Percentiles rank a stretch among this genome's conserved stretches.
phyloP scores from a whole-genome alignment of 148 eudicot genomes.

The Arbutus unedo region DNA sequence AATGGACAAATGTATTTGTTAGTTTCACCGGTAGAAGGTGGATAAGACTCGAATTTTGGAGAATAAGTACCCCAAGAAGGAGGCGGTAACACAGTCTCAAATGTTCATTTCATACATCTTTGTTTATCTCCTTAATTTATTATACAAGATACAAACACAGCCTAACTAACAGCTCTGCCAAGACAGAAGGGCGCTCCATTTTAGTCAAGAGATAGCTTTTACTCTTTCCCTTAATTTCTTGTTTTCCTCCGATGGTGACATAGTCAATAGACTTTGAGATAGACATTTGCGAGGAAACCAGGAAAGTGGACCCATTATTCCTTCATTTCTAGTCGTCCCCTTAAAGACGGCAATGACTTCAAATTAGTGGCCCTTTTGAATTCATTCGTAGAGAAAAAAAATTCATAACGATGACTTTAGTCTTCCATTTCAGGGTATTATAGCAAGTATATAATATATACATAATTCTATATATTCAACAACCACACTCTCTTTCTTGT shows the following conservation, averaged over 20 bases:
- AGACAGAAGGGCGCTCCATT: neutral
- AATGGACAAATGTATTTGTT: no score
- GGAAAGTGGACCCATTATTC: neutral
- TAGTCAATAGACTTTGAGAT: neutral
- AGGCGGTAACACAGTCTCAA: no score
- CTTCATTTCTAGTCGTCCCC: neutral
- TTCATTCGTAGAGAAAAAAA: neutral
- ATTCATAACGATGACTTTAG: neutral
- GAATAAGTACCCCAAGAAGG: no score
- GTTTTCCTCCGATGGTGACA: neutral
- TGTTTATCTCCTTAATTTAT: no score
- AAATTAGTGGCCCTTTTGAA: neutral
- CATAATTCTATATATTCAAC: neutral
- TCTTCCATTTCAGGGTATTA: no score
- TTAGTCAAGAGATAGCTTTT: neutral
- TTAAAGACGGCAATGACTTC: constrained; percentile 16
- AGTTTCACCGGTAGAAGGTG: no score
- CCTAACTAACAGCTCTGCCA: neutral
- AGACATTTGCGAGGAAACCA: neutral
- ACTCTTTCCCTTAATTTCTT: no score
- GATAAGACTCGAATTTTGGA: no score
- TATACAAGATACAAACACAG: no score
- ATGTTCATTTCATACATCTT: no score
- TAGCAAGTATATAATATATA: neutral
- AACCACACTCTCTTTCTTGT: neutral